phyloP scores from a whole-genome alignment of 1,284 basidiomycete species.

The Cutaneotrichosporon cavernicola region DNA sequence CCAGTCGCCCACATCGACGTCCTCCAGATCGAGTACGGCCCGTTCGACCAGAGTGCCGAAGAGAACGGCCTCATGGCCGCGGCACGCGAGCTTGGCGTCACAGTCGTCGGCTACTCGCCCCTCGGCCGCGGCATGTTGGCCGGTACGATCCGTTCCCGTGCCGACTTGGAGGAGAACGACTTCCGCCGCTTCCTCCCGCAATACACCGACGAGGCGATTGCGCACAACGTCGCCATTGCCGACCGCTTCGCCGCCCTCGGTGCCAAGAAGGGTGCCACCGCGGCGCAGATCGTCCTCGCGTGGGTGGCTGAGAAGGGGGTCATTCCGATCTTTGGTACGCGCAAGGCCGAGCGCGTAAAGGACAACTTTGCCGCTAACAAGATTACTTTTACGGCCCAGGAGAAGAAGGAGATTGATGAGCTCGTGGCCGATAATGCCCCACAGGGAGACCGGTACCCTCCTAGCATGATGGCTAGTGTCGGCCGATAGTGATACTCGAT shows the following conservation, averaged over 20 bases:
- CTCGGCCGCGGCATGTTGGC: constrained; percentile 50
- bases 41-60: constrained; percentile 53
- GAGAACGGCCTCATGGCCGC: constrained; percentile 51
- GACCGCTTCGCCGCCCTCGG: constrained; percentile 41
- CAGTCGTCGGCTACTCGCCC: constrained; percentile 52
- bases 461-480: constrained; percentile 6
- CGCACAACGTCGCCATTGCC: constrained; percentile 46
- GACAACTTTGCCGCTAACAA: constrained; percentile 48
- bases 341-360: constrained; percentile 34
- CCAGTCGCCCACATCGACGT: constrained; percentile 53
- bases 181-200: constrained; percentile 42
- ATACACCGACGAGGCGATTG: constrained; percentile 46
- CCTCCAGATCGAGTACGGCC: constrained; percentile 55
- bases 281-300: constrained; percentile 53
- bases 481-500: constrained; percentile 12
- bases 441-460: constrained; percentile 21
- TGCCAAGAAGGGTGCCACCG: constrained; percentile 43
- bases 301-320: constrained; percentile 54
- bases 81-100: constrained; percentile 50
- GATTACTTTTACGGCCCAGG: constrained; percentile 39
- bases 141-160: constrained; percentile 9
- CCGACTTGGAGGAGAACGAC: constrained; percentile 46
- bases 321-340: constrained; percentile 53
- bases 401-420: constrained; percentile 43
- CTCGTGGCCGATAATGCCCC: constrained; percentile 40